Percentiles rank a stretch among this genome's conserved stretches.
phyloP scores from a whole-genome alignment of 345 rosid genomes.

The Aethionema arabicum region DNA sequence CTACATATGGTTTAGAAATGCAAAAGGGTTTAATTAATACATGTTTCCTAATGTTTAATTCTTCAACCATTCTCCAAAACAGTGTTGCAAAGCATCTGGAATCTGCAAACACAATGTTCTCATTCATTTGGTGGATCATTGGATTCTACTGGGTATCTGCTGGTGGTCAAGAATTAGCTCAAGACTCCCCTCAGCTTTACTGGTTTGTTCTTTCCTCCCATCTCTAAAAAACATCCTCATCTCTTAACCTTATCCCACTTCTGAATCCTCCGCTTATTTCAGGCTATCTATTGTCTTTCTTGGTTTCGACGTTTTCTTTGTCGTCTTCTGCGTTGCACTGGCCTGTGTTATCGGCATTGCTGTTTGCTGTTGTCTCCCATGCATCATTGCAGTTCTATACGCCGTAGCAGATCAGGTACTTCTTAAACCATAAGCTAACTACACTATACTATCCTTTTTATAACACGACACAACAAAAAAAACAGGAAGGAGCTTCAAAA shows the following conservation, averaged over 20 bases:
- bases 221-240: background rate
- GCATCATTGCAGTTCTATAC: slow-evolving; percentile 90
- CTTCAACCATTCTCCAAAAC: slow-evolving; percentile 28
- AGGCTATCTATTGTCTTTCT: slow-evolving; percentile 94
- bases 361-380: slow-evolving; percentile 97
- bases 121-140: slow-evolving; percentile 98
- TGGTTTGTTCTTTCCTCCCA: slow-evolving; percentile 48
- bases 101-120: slow-evolving; percentile 97
- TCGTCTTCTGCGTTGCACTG: slow-evolving; percentile 90
- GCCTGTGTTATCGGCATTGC: slow-evolving; percentile 96
- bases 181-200: slow-evolving; percentile 73
- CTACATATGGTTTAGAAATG: background rate
- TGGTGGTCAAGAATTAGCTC: slow-evolving; percentile 75
- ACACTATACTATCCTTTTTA: background rate
- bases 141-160: slow-evolving; percentile 99
- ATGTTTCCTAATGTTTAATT: slow-evolving; percentile 11
- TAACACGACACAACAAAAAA: background rate
- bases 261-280: slow-evolving; percentile 36
- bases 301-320: slow-evolving; percentile 97
- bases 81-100: slow-evolving; percentile 88
- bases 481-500: slow-evolving; percentile 92
- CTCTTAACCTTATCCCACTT: background rate
- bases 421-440: slow-evolving; percentile 1
- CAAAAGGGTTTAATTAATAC: background rate
- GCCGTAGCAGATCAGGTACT: slow-evolving; percentile 96